Conservation (phyloP, 164 flowering plant genomes). For the Akebia trifoliata region DNA sequence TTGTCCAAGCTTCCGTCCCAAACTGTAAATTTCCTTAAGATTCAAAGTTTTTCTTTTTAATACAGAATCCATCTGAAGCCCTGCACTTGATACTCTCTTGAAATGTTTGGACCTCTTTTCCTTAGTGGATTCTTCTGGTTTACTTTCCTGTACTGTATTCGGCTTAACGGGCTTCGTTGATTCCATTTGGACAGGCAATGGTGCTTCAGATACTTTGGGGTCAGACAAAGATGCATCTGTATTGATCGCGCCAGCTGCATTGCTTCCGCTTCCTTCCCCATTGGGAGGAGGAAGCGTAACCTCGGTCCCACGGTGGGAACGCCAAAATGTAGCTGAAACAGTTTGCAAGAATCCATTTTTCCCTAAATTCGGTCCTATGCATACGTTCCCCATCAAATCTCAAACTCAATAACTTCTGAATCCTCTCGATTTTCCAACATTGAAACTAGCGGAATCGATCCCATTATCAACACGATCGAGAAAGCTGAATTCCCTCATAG, state of each 20-base stretch:
- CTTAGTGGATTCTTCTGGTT: not conserved
- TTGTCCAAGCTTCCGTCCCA: conserved; percentile 16
- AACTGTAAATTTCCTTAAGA: conserved; percentile 10
- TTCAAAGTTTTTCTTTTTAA: conserved; percentile 7
- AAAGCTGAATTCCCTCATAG: conserved; percentile 10
- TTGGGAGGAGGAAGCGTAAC: conserved; percentile 9
- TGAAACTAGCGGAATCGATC: conserved; percentile 7
- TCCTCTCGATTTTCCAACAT: conserved; percentile 11
- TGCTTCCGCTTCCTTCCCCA: not conserved
- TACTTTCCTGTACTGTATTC: not conserved
- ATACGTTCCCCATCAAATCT: conserved; percentile 30
- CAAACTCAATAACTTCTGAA: conserved; percentile 16
- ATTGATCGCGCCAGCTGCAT: not conserved
- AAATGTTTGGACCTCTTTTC: conserved; percentile 10
- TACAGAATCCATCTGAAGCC: conserved; percentile 10
- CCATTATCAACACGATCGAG: conserved; percentile 5
- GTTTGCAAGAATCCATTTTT: conserved; percentile 26
- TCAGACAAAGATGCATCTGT: not conserved
- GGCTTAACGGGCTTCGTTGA: conserved; percentile 4
- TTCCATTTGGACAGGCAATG: not conserved
- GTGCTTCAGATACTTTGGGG: conserved; percentile 1
- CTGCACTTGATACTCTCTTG: conserved; percentile 8
- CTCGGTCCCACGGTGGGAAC: conserved; percentile 6
- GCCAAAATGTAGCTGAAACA: conserved; percentile 30
- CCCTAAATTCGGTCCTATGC: conserved; percentile 26